Base-by-base conservation (phyloP, 108 stramenopile species). In the Nannochloropsis gaditana region DNA sequence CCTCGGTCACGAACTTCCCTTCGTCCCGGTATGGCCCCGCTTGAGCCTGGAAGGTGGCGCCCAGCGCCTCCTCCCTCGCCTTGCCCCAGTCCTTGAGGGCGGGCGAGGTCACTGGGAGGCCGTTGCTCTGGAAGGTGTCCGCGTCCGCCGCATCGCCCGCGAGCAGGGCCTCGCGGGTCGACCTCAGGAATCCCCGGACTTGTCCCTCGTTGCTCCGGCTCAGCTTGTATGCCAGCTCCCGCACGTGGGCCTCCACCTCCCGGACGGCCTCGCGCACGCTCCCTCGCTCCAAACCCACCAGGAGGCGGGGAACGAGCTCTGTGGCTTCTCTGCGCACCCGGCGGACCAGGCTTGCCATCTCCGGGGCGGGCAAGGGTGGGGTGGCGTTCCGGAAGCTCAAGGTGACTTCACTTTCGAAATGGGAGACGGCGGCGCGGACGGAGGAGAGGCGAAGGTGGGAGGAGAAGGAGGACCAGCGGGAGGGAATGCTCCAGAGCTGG, bases 231-330 rank as follows among this genome's bases (percentile, higher is more conserved):
- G 59, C 59, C 59, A 73, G 59, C 59, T 73, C 59, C n/a, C 59
- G 15, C 59, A 73, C 59, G 59, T 8, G 59, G 59, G 19, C 59
- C 59, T 73, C 59, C 59, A 73, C 59, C 59, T 73, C 59, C 59
- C 59, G 15, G 5, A 73, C 59, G 3, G 59, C 59, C 59, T 73
- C 59, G 59, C 59, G 59, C 59, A 73, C 59, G n/a, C 59, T 73
- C 59, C 59, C 59, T n/a, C n/a, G 15, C 59, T 73, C 59, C 59
- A 73, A 73, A n/a, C 59, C 59, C 59, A 73, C 59, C 59, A 73
- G 6, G 19, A 73, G 6, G 59, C 59, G 59, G 8, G 59, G 59
- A 1, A 73, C 3, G 59, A 73, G 59, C 19, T 73, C 59, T 2
- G 59, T 73, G 2, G 59, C 59, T 2, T 73, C 59, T 6, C n/a